Base-by-base conservation (phyloP, 2,329 filamentous ascomycete species). In the Cercospora nicotianae region DNA sequence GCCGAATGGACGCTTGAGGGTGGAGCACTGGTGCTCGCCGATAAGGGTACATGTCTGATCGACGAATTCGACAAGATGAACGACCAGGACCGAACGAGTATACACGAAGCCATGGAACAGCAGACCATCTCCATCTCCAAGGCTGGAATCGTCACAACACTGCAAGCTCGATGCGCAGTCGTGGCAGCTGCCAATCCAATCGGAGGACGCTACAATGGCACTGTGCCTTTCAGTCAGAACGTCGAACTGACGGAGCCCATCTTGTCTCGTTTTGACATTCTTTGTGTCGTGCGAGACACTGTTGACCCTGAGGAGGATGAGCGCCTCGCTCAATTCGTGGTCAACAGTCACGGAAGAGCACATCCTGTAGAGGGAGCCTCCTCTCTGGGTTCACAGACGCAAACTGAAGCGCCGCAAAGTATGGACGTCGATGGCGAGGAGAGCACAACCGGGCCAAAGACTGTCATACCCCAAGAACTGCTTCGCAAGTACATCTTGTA, bases 41-140 rank as follows among this genome's bases (percentile, higher is more conserved):
- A 99, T 79, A 91, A 92, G 72, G 95, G 95, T 48, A 97, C 93
- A 16, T 98, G 95, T 77, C 85, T 99, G 31, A 99, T 99, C 70
- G 95, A 99, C 76, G 95, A 99, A 81, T 99, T 99, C 75, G 95
- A 99, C 87, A 99, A 99, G 86, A 99, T 99, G 95, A 98, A 98
- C 79, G 95, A 99, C 79, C 93, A 98, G 78, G 95, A 99, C 80
- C 89, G 95, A 72, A 98, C 95, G 0, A 97, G 93, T 7, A 99
- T 99, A 74, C 95, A 99, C 86, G 95, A 99, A 84, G 95, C 95
- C 68, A 99, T 99, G 95, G 95, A 99, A 81, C 95, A 99, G 81
- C 95, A 99, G 82, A 99, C 95, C 1, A 99, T 99, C 73, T 98
- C 94, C 69, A 99, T 99, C 77, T 97, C 93, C 72, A 99, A 99